These are phyloP conservation scores for Botrytis cinerea DNA, from an alignment of 2,329 filamentous ascomycete species.

Conservation along the genomic window DNA sequence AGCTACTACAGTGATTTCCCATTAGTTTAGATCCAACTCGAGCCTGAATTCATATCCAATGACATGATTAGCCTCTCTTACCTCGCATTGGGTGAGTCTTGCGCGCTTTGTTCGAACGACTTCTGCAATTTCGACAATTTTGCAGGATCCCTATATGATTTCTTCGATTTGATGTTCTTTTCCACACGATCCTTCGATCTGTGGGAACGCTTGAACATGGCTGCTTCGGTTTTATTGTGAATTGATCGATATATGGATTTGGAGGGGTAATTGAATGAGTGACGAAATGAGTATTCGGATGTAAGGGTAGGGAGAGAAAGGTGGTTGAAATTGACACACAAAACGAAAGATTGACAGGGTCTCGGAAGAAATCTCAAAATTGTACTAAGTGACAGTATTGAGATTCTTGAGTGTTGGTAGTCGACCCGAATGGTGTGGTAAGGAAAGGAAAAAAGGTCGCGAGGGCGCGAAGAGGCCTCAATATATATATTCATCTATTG, in stretches of 20 bases:
- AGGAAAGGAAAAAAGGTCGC: constrained; percentile 34
- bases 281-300: constrained; percentile 42
- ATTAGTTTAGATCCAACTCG: constrained; percentile 23
- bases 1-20: constrained; percentile 33
- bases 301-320: background rate
- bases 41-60: constrained; percentile 6
- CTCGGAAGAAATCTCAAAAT: constrained; percentile 43
- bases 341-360: constrained; percentile 43
- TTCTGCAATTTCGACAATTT: constrained; percentile 85
- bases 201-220: constrained; percentile 94
- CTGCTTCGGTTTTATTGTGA: constrained; percentile 42
- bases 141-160: constrained; percentile 72
- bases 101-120: constrained; percentile 65
- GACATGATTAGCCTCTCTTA: constrained; percentile 36
- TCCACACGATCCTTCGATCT: constrained; percentile 81
- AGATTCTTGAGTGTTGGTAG: constrained; percentile 40
- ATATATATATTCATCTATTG: constrained; percentile 13
- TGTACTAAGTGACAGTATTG: constrained; percentile 43
- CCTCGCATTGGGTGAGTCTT: constrained; percentile 53
- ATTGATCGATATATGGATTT: constrained; percentile 31
- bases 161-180: constrained; percentile 84
- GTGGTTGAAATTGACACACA: constrained; percentile 40
- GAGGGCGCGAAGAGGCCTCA: constrained; percentile 20
- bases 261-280: constrained; percentile 37
- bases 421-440: constrained; percentile 44